These are phyloP conservation scores for Thielaviopsis populi DNA, from an alignment of 2,329 filamentous ascomycete genomes.

Conservation along the genomic window DNA sequence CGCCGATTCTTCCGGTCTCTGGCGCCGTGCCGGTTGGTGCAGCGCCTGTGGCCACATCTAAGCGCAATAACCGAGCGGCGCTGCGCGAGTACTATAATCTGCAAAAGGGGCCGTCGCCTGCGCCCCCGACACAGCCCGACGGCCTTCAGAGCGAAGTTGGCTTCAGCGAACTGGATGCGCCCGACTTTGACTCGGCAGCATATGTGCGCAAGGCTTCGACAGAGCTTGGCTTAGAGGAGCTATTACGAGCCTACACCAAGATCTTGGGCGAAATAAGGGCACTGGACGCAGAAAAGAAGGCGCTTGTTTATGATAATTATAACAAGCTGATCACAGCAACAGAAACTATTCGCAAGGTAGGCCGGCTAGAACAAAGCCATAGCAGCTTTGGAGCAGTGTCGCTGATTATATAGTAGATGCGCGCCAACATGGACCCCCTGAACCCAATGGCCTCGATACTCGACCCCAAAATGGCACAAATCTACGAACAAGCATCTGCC, in stretches of 20 bases:
- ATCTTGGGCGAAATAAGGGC: slow-evolving; percentile 71
- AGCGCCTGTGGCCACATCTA: slow-evolving; percentile 24
- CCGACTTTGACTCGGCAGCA: slow-evolving; percentile 55
- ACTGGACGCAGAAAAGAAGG: slow-evolving; percentile 90
- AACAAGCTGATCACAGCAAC: slow-evolving; percentile 93
- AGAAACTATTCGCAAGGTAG: slow-evolving; percentile 73
- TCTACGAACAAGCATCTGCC: slow-evolving; percentile 46
- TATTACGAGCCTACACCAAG: slow-evolving; percentile 55
- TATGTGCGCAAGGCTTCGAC: slow-evolving; percentile 49
- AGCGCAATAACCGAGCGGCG: slow-evolving; percentile 61
- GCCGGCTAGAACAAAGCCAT: slow-evolving; percentile 16
- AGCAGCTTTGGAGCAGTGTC: neutral
- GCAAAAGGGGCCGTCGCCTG: slow-evolving; percentile 22
- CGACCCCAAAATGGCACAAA: slow-evolving; percentile 57
- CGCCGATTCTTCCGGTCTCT: slow-evolving; percentile 26
- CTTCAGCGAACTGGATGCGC: slow-evolving; percentile 56
- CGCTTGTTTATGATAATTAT: slow-evolving; percentile 96
- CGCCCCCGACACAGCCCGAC: slow-evolving; percentile 6
- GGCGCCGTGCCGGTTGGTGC: slow-evolving; percentile 19
- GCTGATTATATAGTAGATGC: slow-evolving; percentile 39
- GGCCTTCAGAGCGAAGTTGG: slow-evolving; percentile 40
- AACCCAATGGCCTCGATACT: slow-evolving; percentile 60
- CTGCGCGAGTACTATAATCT: slow-evolving; percentile 93
- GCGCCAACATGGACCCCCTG: slow-evolving; percentile 64
- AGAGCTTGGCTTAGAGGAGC: slow-evolving; percentile 49